Base-by-base conservation (phyloP, 1,139 yeast genomes). In the Arxiozyma heterogenica region DNA sequence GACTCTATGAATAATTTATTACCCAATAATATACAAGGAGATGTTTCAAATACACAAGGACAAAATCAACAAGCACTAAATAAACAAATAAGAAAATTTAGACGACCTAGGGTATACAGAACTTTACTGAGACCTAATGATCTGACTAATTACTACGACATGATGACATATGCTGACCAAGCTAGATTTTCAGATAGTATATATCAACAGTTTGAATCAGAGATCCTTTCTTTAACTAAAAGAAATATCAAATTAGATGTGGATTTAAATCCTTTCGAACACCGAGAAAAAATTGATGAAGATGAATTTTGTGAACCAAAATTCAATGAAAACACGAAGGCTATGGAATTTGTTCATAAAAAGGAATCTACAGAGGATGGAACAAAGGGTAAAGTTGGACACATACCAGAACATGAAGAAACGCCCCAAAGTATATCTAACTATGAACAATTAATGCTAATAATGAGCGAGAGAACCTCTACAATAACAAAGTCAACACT, bases 381-480 rank as follows among this genome's bases (percentile, higher is more conserved):
- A 1, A 73, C 74, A 11, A 70, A 69, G 57, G 72, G 72, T 27
- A 73, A 71, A 48, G 75, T 70, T 42, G 75, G 75, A 56, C 78
- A 72, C 59, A 67, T 71, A 51, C 79, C 78, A 39, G 67, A 82
- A 49, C 87, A 82, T 61, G 88, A 82, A 62, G 87, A 83, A 57
- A 68, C 75, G 44, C 80, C 81, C 15, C 96, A 88, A 64, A 86
- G 86, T 63, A 84, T 87, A 42, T 83, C 91, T 2, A 95, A 90
- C 59, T 90, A 87, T 70, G 98, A 93, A 70, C 96, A 88, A 66
- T 76, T 90, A 65, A 91, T 93, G 98, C 72, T 82, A 44, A 66
- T 71, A 2, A 63, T 71, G 70, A 69, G 64, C 53, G 75, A 71
- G 50, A 65, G 68, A 50, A 67, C 70, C 0, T 63, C 67, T 6